These are phyloP conservation scores for Rhizophagus sp. DNA, from an alignment of 192 early-diverging fungal species.

Conservation along the genomic window DNA sequence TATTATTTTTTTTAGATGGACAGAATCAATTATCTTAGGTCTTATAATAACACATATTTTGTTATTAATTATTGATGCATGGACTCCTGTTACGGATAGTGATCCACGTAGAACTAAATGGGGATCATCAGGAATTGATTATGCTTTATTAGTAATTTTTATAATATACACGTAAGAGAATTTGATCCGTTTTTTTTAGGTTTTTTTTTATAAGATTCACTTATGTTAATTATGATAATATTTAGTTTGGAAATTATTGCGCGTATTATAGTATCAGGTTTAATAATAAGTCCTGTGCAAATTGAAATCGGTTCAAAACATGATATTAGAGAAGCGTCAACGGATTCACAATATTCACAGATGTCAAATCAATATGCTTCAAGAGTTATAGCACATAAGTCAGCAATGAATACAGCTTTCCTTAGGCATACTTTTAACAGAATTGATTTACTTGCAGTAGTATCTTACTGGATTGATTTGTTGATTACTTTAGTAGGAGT, in stretches of 20 bases:
- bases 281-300: background rate
- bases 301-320: background rate
- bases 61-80: conserved; percentile 45
- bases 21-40: conserved; percentile 48
- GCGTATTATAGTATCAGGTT: conserved; percentile 38
- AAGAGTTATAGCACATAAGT: conserved; percentile 17
- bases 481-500: conserved; percentile 40
- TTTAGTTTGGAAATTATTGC: conserved; percentile 39
- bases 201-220: background rate
- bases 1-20: conserved; percentile 50
- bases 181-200: conserved; percentile 4
- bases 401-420: conserved; percentile 44
- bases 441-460: conserved; percentile 55
- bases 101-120: conserved; percentile 35
- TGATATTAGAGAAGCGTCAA: conserved; percentile 11
- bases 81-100: conserved; percentile 30
- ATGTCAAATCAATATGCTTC: conserved; percentile 1
- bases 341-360: conserved; percentile 16
- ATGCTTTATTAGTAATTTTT: conserved; percentile 50
- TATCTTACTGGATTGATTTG: conserved; percentile 59
- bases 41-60: conserved; percentile 45
- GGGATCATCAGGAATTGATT: conserved; percentile 52
- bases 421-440: conserved; percentile 66
- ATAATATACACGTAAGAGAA: conserved; percentile 52
- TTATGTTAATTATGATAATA: conserved; percentile 26